These are phyloP conservation scores for Phytomonas francai DNA, from an alignment of 208 protist genomes.

Conservation along the genomic window DNA sequence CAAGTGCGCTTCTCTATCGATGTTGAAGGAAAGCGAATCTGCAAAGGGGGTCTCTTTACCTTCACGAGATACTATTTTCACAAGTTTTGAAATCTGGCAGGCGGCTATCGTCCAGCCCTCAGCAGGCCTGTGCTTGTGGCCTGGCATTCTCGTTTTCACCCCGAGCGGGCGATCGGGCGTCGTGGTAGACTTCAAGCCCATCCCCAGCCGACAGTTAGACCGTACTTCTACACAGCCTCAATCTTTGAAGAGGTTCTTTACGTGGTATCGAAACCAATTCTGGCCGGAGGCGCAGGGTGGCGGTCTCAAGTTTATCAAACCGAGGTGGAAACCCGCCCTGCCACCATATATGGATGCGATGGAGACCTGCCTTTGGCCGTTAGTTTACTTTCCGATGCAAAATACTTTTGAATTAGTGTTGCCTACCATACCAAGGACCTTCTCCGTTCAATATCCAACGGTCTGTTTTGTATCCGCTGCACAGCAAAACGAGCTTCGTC, in stretches of 20 bases:
- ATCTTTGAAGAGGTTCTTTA: conserved; percentile 9
- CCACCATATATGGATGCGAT: conserved; percentile 17
- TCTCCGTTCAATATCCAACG: conserved; percentile 20
- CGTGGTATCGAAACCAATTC: conserved; percentile 11
- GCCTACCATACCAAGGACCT: conserved; percentile 4
- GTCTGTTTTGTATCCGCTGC: conserved; percentile 18
- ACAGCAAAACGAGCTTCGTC: conserved; percentile 14
- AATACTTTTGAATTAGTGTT: conserved; percentile 18
- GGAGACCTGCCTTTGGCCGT: conserved; percentile 20
- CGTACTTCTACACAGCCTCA: neutral
- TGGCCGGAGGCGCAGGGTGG: neutral
- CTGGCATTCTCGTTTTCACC: conserved; percentile 20
- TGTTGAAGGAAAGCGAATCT: neutral
- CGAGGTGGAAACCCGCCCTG: conserved; percentile 17
- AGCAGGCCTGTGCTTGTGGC: conserved; percentile 21
- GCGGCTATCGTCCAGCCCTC: conserved; percentile 16
- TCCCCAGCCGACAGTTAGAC: conserved; percentile 14
- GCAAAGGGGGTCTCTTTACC: neutral
- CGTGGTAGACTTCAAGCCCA: conserved; percentile 28
- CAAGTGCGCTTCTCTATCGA: neutral
- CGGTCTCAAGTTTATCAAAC: neutral
- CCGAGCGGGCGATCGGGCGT: conserved; percentile 18
- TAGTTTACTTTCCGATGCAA: conserved; percentile 18
- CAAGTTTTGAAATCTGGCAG: conserved; percentile 31
- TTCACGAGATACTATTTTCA: conserved; percentile 7